phyloP scores from a whole-genome alignment of 176 grass and related monocot species.

The Zea mays region DNA sequence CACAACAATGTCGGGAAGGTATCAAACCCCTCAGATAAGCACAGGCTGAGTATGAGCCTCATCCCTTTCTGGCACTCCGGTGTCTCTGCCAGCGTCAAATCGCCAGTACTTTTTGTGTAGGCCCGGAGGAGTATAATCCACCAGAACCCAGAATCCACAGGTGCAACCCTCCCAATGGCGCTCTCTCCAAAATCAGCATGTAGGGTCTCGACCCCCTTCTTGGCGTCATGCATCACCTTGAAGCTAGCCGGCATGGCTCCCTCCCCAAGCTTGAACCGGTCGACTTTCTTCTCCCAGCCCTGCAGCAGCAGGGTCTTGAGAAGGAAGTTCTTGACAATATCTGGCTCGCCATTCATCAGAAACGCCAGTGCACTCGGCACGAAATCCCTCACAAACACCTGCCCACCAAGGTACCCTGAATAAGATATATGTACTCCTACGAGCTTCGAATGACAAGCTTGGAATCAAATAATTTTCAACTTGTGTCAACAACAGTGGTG shows the following conservation, averaged over 20 bases:
- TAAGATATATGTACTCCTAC: background rate
- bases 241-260: constrained; percentile 81
- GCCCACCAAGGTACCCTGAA: background rate
- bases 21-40: constrained; percentile 67
- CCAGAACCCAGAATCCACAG: constrained; percentile 64
- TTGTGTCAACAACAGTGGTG: too few relatives aligned
- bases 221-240: constrained; percentile 66
- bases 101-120: constrained; percentile 67
- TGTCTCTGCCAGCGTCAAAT: constrained; percentile 57
- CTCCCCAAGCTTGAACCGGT: constrained; percentile 74
- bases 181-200: constrained; percentile 73
- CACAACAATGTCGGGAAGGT: constrained; percentile 68
- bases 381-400: constrained; percentile 88
- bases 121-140: constrained; percentile 77
- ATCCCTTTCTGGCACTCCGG: constrained; percentile 77
- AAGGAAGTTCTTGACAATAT: constrained; percentile 72
- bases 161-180: constrained; percentile 66
- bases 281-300: constrained; percentile 74
- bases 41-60: constrained; percentile 68
- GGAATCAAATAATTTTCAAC: background rate
- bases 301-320: constrained; percentile 69
- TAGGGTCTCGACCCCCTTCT: constrained; percentile 59
- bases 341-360: constrained; percentile 72
- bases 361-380: constrained; percentile 73
- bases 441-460: background rate